A percentile compares a stretch with the other conserved stretches of the same genome.
Evolutionary conservation across 176 grass and related monocot genomes (phyloP).

Genomic region (Pontederia crassipes): DNA sequence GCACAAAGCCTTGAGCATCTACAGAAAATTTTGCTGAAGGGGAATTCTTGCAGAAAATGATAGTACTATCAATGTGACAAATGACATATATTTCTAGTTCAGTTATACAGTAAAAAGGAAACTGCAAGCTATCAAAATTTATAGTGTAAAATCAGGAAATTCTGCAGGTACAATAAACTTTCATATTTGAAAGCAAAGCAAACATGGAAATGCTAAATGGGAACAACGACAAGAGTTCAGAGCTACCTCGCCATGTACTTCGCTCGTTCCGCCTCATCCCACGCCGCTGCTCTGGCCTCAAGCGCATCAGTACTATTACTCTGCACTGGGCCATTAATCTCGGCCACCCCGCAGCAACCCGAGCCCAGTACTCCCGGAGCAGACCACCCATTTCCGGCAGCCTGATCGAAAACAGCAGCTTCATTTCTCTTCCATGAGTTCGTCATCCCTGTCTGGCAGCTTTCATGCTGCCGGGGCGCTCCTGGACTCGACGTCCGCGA

Average conservation of each 20-base stretch:
- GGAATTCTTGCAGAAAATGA: no score
- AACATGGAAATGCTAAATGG: no score
- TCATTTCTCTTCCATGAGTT: constrained; percentile 15
- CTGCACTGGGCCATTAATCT: not conserved
- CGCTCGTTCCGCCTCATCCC: constrained; percentile 76
- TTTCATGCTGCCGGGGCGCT: constrained; percentile 16
- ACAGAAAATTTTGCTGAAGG: no score
- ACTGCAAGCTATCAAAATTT: no score
- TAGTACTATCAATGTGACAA: no score
- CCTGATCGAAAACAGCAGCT: not conserved
- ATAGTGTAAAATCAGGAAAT: not conserved
- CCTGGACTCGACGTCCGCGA: constrained; percentile 62
- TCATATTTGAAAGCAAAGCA: not conserved
- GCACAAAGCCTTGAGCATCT: no score
- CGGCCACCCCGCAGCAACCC: constrained; percentile 8
- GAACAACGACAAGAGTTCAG: not conserved
- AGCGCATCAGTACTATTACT: constrained; percentile 25
- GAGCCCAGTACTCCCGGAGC: not conserved
- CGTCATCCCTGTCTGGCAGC: constrained; percentile 18
- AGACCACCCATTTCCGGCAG: not conserved
- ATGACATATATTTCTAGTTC: no score
- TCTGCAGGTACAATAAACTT: not conserved
- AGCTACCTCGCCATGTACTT: constrained; percentile 80
- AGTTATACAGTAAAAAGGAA: no score
- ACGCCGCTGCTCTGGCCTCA: constrained; percentile 58